Conservation (phyloP, 345 rosid species). For the Citrus australasica region DNA sequence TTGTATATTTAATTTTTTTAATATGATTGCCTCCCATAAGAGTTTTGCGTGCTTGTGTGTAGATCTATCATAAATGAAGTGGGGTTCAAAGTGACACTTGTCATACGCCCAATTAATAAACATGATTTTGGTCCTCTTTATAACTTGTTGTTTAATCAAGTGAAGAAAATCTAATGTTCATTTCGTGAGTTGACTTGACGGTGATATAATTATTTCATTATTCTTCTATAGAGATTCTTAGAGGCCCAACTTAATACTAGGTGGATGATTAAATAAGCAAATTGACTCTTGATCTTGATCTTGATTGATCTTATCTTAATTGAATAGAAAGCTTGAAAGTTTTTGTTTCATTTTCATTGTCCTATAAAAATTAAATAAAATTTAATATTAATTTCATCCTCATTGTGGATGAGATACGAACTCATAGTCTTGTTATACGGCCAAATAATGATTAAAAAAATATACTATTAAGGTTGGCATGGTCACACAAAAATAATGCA, state of each 20-base stretch:
- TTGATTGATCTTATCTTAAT: not conserved
- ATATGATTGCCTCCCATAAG: too few species aligned
- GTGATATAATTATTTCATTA: not conserved
- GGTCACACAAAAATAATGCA: too few species aligned
- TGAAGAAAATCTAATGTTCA: conserved; percentile 8
- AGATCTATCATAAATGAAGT: not conserved
- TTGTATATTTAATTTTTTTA: too few species aligned
- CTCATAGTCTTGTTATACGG: too few species aligned
- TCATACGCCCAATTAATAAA: not conserved
- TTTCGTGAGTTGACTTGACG: not conserved
- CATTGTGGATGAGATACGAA: not conserved
- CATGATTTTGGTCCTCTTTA: not conserved
- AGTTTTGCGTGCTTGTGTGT: too few species aligned
- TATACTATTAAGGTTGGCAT: too few species aligned
- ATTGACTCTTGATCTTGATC: not conserved
- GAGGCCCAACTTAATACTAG: not conserved
- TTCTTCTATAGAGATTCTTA: not conserved
- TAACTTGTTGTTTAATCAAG: not conserved
- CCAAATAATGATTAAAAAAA: too few species aligned
- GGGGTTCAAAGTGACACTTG: conserved; percentile 5
- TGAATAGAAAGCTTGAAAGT: not conserved
- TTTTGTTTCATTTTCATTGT: not conserved
- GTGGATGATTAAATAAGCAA: not conserved
- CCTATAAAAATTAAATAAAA: too few species aligned
- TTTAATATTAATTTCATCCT: not conserved